Conservation (phyloP, 2,329 filamentous ascomycete species). For the Thelonectria blattea region DNA sequence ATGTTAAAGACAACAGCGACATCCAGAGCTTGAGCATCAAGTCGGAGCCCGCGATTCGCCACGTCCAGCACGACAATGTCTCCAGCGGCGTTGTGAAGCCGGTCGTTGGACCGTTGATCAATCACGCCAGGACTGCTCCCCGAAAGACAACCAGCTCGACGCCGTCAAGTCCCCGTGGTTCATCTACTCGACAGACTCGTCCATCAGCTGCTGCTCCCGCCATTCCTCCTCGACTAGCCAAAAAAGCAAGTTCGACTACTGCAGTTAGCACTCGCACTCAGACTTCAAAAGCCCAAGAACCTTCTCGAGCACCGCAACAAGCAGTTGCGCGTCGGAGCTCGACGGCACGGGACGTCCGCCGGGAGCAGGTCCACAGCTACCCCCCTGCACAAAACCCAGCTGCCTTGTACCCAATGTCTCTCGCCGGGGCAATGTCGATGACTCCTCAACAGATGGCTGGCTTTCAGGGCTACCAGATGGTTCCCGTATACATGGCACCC, state of each 20-base stretch:
- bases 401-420: conserved; percentile 21
- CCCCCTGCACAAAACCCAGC: conserved; percentile 20
- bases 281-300: conserved; percentile 36
- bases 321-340: conserved; percentile 26
- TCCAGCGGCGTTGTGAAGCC: conserved; percentile 6
- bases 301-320: conserved; percentile 24
- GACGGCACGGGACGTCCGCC: conserved; percentile 28
- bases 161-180: conserved; percentile 33
- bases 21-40: neutral
- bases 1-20: neutral
- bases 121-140: conserved; percentile 11
- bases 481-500: conserved; percentile 5
- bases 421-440: conserved; percentile 15
- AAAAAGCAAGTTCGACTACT: conserved; percentile 45
- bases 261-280: conserved; percentile 53
- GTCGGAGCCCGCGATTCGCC: neutral
- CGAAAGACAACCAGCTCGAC: conserved; percentile 12
- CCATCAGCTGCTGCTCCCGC: conserved; percentile 17
- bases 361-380: conserved; percentile 25
- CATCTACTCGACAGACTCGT: conserved; percentile 34
- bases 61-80: neutral
- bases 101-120: conserved; percentile 13
- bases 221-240: conserved; percentile 25
- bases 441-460: conserved; percentile 15
- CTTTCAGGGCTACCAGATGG: conserved; percentile 2